phyloP scores from a whole-genome alignment of 441 rosid species.

The Populus hybrid region DNA sequence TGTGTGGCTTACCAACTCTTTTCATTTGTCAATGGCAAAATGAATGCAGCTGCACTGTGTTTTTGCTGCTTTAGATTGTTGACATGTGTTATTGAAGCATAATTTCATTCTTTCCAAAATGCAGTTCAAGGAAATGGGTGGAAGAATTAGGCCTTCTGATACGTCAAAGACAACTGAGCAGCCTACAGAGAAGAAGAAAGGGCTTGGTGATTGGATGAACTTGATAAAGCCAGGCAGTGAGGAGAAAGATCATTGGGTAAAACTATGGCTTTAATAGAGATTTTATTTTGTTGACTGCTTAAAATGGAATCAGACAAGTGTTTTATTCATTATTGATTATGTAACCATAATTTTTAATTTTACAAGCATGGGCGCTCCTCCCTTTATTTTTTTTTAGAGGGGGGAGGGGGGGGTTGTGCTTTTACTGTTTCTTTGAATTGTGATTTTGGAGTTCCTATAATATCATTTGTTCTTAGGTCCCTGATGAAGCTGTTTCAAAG shows the following conservation, averaged over 20 bases:
- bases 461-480: slow-evolving; percentile 48
- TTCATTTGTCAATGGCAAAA: neutral
- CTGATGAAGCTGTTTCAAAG: slow-evolving; percentile 98
- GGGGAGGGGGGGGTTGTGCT: neutral
- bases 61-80: neutral
- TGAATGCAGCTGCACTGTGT: neutral
- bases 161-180: slow-evolving; percentile 55
- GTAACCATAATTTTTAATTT: neutral
- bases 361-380: neutral
- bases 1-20: neutral
- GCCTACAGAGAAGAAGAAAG: slow-evolving; percentile 71
- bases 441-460: neutral
- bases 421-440: neutral
- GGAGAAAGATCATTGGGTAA: slow-evolving; percentile 99
- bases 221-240: slow-evolving; percentile 81
- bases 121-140: slow-evolving; percentile 97
- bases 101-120: slow-evolving; percentile 8
- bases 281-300: neutral
- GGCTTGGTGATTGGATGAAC: slow-evolving; percentile 88
- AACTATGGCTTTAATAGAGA: slow-evolving; percentile 1
- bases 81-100: neutral
- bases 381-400: neutral
- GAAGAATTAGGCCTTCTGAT: slow-evolving; percentile 60
- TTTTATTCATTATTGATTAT: neutral
- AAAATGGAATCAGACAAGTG: neutral